phyloP scores from a whole-genome alignment of 2,329 filamentous ascomycete species.

The Didymella lethalis region DNA sequence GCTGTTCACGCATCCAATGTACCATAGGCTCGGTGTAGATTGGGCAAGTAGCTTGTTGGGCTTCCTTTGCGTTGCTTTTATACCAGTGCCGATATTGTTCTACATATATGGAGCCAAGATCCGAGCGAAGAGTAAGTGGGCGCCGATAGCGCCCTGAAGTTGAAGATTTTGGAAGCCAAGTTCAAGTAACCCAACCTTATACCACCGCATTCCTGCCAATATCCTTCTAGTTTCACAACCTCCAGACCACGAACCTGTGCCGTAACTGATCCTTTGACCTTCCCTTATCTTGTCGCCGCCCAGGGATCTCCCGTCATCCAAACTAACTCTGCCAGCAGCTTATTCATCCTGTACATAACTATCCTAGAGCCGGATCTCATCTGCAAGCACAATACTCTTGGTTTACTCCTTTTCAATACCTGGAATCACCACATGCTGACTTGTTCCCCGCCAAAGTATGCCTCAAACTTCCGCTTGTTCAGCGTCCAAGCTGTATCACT shows the following conservation, averaged over 20 bases:
- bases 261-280: conserved; percentile 7
- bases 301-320: conserved; percentile 7
- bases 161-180: neutral
- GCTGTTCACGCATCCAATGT: conserved; percentile 60
- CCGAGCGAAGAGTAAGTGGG: conserved; percentile 44
- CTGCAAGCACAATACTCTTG: neutral
- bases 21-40: conserved; percentile 43
- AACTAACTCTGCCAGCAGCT: conserved; percentile 11
- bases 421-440: neutral
- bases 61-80: conserved; percentile 44
- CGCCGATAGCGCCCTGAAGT: conserved; percentile 26
- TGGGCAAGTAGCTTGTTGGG: conserved; percentile 47
- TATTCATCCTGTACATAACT: neutral
- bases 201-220: neutral
- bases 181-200: neutral
- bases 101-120: conserved; percentile 48
- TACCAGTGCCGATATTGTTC: conserved; percentile 49
- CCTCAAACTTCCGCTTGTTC: neutral
- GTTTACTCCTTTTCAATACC: neutral
- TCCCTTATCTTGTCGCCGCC: neutral
- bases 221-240: neutral
- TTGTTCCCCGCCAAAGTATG: neutral
- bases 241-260: conserved; percentile 2
- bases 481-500: conserved; percentile 13
- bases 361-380: neutral